Evolutionary conservation across 306 rosid species (phyloP), one percentile per base, ranked within the genome.

Genomic region (Rosa chinensis): DNA sequence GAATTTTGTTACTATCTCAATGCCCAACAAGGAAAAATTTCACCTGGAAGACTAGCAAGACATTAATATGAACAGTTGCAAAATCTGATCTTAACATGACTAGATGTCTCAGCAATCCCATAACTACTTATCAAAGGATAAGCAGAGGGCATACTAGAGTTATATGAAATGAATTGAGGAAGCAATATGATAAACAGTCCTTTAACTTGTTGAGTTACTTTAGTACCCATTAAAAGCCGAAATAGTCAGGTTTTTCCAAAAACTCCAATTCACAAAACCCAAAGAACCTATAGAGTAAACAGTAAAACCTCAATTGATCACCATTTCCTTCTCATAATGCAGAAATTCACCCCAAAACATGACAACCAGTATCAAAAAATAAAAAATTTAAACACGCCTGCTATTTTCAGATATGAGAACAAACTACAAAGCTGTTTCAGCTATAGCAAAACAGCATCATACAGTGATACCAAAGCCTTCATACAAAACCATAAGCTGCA

Each of bases 241-340:
- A 28, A 62, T 5, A 28, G 18, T 2, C 18, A 4, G 2, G 8
- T 17, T 10, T 77, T 71, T 70, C 40, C 55, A 76, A 72, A 58
- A 77, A 70, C 25, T 61, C 72, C 70, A 74, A 84, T 63, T 64
- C 64, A 45, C 62, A 81, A 37, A 55, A 78, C 49, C 70, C 58
- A 68, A 74, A 43, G 48, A 53, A 43, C 16, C 85, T 39, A 62
- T 73, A 77, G 70, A 66, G 18, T 28, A 86, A 69, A 79, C 70
- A 75, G 32, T 59, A 86, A 63, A 77, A 80, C 83, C 76, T 79
- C 61, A 77, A 70, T 75, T 71, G 84, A 76, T 72, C 48, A 71
- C 81, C 37, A 64, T 71, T 70, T 2, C 25, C 62, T 28, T 25
- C 64, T n/a, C 56, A 72, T 13, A 66, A 59, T 37, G 59, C 71